Evolutionary conservation across 768 basidiomycete genomes (phyloP), one percentile per base, ranked within the genome.

Genomic region (Coprinopsis cinerea): DNA sequence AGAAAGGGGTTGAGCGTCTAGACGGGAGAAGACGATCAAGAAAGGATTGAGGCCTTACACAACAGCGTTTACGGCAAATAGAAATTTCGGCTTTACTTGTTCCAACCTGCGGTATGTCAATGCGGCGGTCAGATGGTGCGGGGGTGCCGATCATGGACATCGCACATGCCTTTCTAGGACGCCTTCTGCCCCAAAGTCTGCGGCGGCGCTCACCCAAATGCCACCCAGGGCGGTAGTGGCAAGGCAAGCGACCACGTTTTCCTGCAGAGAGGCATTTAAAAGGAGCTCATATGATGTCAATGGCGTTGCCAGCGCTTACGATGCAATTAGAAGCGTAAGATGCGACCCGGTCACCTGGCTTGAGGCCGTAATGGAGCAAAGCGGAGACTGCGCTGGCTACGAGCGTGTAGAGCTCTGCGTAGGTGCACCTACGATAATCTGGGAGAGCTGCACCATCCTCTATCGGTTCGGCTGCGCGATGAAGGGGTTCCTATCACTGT

Each of bases 151-250:
- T 25, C 9, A 43, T 43, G 13, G 23, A 4, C 14, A 24, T 4
- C n/a, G 28, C 11, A 58, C 66, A 52, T 57, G 82, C 75, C 89
- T 75, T 66, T 92, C 87, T 36, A 84, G 67, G 1, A 88, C 85
- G 9, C 88, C 88, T 53, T 81, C 76, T 17, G 84, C 69, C n/a
- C 84, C 88, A 64, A 91, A 90, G 64, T 91, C 88, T 14, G 87
- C 81, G 15, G 88, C 85, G 13, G 85, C 86, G 58, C 81, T 82
- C 37, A 88, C 86, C 84, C 87, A 92, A 36, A 91, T 85, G n/a
- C 75, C 86, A 40, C 82, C 88, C 44, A 88, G 67, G 18, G 86
- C 85, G 32, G 82, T 68, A 15, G 83, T 73, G 5, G 85, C 85
- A 23, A 88, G 75, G 62, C 79, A 83, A 1, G 80, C 78, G 15